Evolutionary conservation across 345 rosid species (phyloP).

Genomic region (Salix udensis): DNA sequence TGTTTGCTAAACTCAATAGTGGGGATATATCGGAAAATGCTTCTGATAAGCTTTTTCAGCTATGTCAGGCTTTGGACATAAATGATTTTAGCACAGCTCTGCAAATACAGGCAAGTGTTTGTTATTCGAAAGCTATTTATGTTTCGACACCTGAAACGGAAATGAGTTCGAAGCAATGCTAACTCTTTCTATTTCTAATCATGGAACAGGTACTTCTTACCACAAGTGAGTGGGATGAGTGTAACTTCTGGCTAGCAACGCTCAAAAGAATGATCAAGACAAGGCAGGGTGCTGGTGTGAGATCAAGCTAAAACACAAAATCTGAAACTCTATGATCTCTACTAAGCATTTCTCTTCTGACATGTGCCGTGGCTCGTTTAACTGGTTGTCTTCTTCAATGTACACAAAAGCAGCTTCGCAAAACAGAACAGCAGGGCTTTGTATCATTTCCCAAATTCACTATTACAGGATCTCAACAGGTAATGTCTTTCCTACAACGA

Average conservation of each 20-base stretch:
- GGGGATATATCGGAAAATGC: constrained; percentile 92
- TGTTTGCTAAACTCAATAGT: constrained; percentile 84
- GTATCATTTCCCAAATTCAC: constrained; percentile 3
- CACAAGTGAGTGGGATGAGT: constrained; percentile 97
- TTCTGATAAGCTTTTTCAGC: constrained; percentile 80
- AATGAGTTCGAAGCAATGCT: neutral
- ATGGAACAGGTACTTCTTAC: constrained; percentile 73
- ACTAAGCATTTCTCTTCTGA: constrained; percentile 1
- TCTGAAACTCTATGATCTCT: neutral
- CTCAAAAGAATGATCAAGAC: constrained; percentile 92
- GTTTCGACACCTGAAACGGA: neutral
- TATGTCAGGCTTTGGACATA: constrained; percentile 85
- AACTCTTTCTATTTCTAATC: neutral
- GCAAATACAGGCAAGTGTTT: constrained; percentile 70
- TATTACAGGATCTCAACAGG: constrained; percentile 15
- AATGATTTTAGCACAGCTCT: constrained; percentile 73
- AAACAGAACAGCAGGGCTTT: constrained; percentile 17
- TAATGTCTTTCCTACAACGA: constrained; percentile 11
- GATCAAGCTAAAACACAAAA: constrained; percentile 40
- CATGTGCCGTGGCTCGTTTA: constrained; percentile 7
- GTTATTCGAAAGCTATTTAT: neutral
- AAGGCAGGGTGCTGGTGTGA: constrained; percentile 57
- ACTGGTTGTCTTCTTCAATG: constrained; percentile 14
- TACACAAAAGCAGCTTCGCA: constrained; percentile 22
- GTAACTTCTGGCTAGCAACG: constrained; percentile 90